Percentiles rank a stretch among this genome's conserved stretches.
Evolutionary conservation across 768 basidiomycete genomes (phyloP).

Genomic region (Postia placenta): DNA sequence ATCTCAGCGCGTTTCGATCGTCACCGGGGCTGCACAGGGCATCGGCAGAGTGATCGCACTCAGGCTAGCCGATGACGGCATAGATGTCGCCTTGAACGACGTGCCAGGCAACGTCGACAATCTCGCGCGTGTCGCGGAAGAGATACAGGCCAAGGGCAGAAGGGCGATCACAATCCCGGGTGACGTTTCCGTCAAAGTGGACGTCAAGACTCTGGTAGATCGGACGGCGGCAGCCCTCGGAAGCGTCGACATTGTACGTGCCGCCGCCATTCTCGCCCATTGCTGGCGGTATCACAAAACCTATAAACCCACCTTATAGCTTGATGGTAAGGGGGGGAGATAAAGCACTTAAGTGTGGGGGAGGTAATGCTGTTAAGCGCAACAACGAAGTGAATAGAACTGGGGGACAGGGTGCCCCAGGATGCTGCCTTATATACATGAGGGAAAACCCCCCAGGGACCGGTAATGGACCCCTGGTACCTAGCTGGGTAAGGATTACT

Average conservation of each 20-base stretch:
- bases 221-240: slow-evolving; percentile 27
- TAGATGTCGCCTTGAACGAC: slow-evolving; percentile 16
- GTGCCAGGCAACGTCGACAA: slow-evolving; percentile 8
- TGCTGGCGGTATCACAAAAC: no score
- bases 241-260: slow-evolving; percentile 40
- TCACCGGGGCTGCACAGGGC: slow-evolving; percentile 25
- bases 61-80: slow-evolving; percentile 23
- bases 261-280: slow-evolving; percentile 13
- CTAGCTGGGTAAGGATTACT: no score
- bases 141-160: slow-evolving; percentile 17
- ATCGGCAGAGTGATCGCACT: slow-evolving; percentile 23
- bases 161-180: slow-evolving; percentile 23
- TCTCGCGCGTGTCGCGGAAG: slow-evolving; percentile 12
- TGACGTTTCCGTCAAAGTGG: slow-evolving; percentile 36
- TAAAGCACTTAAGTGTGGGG: no score
- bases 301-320: no score
- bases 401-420: no score
- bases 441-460: no score
- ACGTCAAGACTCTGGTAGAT: slow-evolving; percentile 36
- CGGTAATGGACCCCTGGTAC: no score
- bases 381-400: no score
- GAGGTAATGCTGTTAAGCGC: no score
- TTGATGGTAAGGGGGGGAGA: no score
- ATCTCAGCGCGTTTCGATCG: slow-evolving; percentile 15
- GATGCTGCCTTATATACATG: no score